These are phyloP conservation scores for Salvia hispanica DNA, from an alignment of 257 asterid genomes.

Conservation along the genomic window DNA sequence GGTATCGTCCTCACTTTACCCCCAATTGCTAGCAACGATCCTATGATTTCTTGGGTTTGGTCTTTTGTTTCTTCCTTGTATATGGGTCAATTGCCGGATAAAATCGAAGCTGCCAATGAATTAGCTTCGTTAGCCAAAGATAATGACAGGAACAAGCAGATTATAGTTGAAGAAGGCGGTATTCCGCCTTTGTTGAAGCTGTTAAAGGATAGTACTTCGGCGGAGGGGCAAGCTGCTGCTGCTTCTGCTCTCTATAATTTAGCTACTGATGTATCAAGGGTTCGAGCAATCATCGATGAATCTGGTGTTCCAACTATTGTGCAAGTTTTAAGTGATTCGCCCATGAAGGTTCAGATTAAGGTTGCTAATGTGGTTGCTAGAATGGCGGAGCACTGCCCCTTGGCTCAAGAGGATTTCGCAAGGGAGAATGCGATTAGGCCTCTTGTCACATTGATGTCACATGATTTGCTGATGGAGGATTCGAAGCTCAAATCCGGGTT, in stretches of 20 bases:
- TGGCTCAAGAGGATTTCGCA: slow-evolving; percentile 78
- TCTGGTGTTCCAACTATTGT: slow-evolving; percentile 63
- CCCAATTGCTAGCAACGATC: slow-evolving; percentile 85
- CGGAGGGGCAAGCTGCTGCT: slow-evolving; percentile 72
- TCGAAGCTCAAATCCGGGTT: slow-evolving; percentile 39
- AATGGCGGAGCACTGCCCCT: slow-evolving; percentile 66
- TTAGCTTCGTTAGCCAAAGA: slow-evolving; percentile 73
- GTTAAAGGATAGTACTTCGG: slow-evolving; percentile 58
- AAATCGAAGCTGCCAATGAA: slow-evolving; percentile 68
- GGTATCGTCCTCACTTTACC: slow-evolving; percentile 72
- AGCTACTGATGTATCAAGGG: slow-evolving; percentile 61
- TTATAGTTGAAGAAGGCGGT: slow-evolving; percentile 85
- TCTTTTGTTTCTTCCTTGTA: slow-evolving; percentile 66
- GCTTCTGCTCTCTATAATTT: slow-evolving; percentile 55
- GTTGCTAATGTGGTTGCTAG: slow-evolving; percentile 67
- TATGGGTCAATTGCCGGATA: slow-evolving; percentile 61
- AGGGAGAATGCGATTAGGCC: slow-evolving; percentile 83
- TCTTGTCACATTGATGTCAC: slow-evolving; percentile 62
- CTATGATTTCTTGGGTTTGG: slow-evolving; percentile 89
- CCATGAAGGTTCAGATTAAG: slow-evolving; percentile 58
- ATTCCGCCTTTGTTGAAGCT: slow-evolving; percentile 62
- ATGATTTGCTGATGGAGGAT: slow-evolving; percentile 62
- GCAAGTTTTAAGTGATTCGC: slow-evolving; percentile 60
- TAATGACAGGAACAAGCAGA: slow-evolving; percentile 83
- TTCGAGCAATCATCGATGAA: slow-evolving; percentile 48